Base-by-base conservation (phyloP, 2,329 filamentous ascomycete genomes). In the Sclerotinia borealis region DNA sequence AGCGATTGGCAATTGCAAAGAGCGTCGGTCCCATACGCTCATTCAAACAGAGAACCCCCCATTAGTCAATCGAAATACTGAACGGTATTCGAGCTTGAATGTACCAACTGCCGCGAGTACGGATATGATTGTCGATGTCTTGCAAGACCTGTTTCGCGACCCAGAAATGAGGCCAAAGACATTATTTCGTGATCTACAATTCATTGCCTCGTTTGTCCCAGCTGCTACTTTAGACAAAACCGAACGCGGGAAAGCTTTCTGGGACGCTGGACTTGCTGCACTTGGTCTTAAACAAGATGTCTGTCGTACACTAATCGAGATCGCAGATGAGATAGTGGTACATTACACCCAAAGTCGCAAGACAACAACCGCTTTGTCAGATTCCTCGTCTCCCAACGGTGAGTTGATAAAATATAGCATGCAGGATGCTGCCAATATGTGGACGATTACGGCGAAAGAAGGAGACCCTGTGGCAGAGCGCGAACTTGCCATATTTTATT, bases 381-480 rank as follows among this genome's bases (percentile, higher is more conserved):
- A 67, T 11, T 60, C 76, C 11, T 76, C 73, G 48, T 77, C 78
- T 11, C 70, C 69, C 22, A 71, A 70, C 22, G 75, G 75, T 13
- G 72, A 73, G 25, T 63, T 85, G 3, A 82, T 86, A 63, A 83
- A 86, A 52, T 88, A 91, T 76, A 86, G 83, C 63, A 85, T 95
- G 73, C 82, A 86, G 49, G 92, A 97, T 73, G 93, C 92, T 0
- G 93, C 90, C 3, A 86, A 84, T 69, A 95, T 98, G 87, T 92
- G 91, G 81, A 89, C 91, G 66, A 95, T 97, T 73, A 93, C 93
- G 1, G 95, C 95, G 19, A 95, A 93, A 74, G 95, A 99, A 77
- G 93, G 93, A 45, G 86, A 93, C 65, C 83, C 92, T 0, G 90
- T 91, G 15, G 93, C 93, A 6, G 93, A 98, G 78, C 87, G 95